phyloP scores from a whole-genome alignment of 805 yeast species.

The Yarrowia sp. region DNA sequence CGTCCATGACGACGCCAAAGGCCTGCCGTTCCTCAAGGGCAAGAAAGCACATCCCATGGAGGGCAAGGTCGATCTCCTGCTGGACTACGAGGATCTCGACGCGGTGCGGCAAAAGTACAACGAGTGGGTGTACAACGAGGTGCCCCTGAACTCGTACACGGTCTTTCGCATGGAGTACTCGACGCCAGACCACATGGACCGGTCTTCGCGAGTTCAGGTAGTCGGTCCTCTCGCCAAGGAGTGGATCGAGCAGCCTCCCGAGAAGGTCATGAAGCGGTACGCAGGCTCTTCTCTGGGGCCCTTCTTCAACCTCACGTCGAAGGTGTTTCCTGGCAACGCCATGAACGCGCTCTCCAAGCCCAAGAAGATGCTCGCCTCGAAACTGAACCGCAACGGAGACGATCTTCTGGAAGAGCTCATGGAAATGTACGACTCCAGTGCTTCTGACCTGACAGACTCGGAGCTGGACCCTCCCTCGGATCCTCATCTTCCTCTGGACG shows the following conservation, averaged over 20 bases:
- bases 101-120: not conserved
- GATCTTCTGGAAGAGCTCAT: constrained; percentile 17
- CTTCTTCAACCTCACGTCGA: not conserved
- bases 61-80: constrained; percentile 8
- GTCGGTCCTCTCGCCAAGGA: constrained; percentile 39
- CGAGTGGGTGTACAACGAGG: not conserved
- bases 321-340: constrained; percentile 8
- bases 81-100: constrained; percentile 14
- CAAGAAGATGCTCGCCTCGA: not conserved
- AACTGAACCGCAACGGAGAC: not conserved
- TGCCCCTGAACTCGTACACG: constrained; percentile 36
- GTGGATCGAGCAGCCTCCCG: constrained; percentile 29
- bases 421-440: constrained; percentile 20
- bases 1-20: not conserved
- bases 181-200: constrained; percentile 35
- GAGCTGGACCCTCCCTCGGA: not conserved
- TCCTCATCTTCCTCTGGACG: not conserved
- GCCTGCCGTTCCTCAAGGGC: constrained; percentile 13
- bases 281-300: constrained; percentile 10
- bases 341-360: constrained; percentile 5
- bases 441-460: not conserved
- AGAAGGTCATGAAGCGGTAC: constrained; percentile 7
- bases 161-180: constrained; percentile 37
- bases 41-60: not conserved
- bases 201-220: constrained; percentile 36